phyloP scores from a whole-genome alignment of 2,329 filamentous ascomycete genomes.

The Phyllosticta citrichinensis region DNA sequence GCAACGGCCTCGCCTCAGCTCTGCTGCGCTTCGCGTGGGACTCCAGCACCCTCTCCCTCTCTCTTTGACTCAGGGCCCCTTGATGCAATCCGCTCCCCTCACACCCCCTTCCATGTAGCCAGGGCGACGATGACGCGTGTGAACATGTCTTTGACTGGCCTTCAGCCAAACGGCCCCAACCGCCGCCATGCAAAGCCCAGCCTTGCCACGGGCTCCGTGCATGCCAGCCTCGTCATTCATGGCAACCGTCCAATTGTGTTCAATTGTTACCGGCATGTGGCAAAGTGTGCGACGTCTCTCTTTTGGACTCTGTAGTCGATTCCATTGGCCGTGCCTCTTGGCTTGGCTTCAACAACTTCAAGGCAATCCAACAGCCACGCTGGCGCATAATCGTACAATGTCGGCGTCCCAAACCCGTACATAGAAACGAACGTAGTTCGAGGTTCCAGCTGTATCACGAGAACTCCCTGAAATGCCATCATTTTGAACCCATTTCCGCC shows the following conservation, averaged over 20 bases:
- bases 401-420: neutral
- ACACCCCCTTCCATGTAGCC: neutral
- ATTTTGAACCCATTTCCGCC: conserved; percentile 3
- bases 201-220: neutral
- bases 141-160: neutral
- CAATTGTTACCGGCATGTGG: neutral
- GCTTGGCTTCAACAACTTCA: conserved; percentile 6
- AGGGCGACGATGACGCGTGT: neutral
- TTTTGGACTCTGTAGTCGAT: neutral
- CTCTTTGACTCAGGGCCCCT: neutral
- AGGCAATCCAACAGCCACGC: neutral
- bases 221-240: neutral
- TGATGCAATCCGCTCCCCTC: neutral
- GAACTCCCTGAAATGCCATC: conserved; percentile 8
- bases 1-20: neutral
- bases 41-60: neutral
- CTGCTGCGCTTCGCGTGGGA: neutral
- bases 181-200: neutral
- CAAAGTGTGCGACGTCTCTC: neutral
- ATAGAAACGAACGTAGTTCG: conserved; percentile 4
- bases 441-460: conserved; percentile 1
- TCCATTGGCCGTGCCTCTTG: neutral
- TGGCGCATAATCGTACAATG: neutral
- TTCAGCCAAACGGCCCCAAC: neutral
- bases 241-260: neutral